Percentiles rank a stretch among this genome's conserved stretches.
Evolutionary conservation across 2,329 filamentous ascomycete species (phyloP).

Genomic region (Arachnopeziza araneosa): DNA sequence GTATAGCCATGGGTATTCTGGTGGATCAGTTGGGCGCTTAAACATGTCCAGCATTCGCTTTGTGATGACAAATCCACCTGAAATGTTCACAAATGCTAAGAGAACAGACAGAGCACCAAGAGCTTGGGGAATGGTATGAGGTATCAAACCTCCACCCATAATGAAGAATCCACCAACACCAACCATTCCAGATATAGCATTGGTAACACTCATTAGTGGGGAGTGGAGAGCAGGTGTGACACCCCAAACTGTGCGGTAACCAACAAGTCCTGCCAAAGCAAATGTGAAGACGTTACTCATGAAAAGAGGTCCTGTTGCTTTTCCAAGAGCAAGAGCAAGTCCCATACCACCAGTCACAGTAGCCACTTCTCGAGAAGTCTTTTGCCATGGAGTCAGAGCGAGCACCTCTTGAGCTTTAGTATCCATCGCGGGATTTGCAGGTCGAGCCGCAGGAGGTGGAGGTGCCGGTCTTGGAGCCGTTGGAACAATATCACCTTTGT

Average conservation of each 20-base stretch:
- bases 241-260: constrained; percentile 85
- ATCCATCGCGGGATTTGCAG: constrained; percentile 44
- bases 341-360: constrained; percentile 74
- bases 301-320: constrained; percentile 74
- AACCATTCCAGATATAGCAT: constrained; percentile 79
- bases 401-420: constrained; percentile 51
- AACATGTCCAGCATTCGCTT: constrained; percentile 95
- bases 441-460: constrained; percentile 40
- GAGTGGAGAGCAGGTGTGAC: constrained; percentile 79
- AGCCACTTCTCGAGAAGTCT: constrained; percentile 68
- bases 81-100: constrained; percentile 82
- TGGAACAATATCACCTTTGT: constrained; percentile 70
- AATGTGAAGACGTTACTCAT: constrained; percentile 88
- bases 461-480: constrained; percentile 65
- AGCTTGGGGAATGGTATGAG: constrained; percentile 70
- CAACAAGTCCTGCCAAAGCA: constrained; percentile 75
- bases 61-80: constrained; percentile 84
- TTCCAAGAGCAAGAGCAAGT: constrained; percentile 68
- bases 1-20: constrained; percentile 85
- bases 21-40: constrained; percentile 75
- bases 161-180: constrained; percentile 85
- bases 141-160: constrained; percentile 74
- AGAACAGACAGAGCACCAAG: constrained; percentile 77
- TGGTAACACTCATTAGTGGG: constrained; percentile 87
- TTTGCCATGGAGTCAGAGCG: constrained; percentile 76